Conservation (phyloP, 2,329 filamentous ascomycete species). For the Phialophora tarda region DNA sequence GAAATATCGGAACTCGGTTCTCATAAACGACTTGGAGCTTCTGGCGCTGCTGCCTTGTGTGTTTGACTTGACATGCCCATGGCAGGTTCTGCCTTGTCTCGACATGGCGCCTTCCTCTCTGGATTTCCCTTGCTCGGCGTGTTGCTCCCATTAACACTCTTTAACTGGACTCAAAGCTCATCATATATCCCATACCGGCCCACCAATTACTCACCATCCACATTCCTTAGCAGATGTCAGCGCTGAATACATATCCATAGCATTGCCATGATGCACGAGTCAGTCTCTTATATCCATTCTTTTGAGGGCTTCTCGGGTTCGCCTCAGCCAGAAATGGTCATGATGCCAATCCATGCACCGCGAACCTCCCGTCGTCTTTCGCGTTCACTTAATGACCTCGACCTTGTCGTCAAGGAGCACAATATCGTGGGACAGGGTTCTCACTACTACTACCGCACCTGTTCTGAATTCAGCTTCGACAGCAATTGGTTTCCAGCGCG, state of each 20-base stretch:
- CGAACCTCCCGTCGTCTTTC: constrained; percentile 33
- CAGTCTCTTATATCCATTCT: constrained; percentile 18
- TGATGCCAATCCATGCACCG: neutral
- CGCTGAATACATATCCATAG: constrained; percentile 9
- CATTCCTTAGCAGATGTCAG: neutral
- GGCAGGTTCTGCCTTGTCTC: neutral
- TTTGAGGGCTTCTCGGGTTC: constrained; percentile 11
- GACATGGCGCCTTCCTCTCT: neutral
- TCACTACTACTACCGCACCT: constrained; percentile 29
- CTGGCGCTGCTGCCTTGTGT: neutral
- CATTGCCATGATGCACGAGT: neutral
- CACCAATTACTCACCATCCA: neutral
- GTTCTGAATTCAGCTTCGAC: constrained; percentile 39
- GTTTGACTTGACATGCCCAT: neutral
- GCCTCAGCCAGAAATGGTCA: constrained; percentile 5
- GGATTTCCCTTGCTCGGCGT: neutral
- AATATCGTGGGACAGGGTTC: constrained; percentile 7
- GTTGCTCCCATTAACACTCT: neutral
- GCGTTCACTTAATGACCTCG: constrained; percentile 42
- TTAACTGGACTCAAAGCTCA: neutral
- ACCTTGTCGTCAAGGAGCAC: constrained; percentile 26
- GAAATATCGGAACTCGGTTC: neutral
- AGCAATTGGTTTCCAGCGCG: constrained; percentile 34
- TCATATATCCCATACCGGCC: neutral
- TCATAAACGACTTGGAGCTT: neutral